These are phyloP conservation scores for Plasmopara viticola DNA, from an alignment of 352 stramenopile species.

Conservation along the genomic window DNA sequence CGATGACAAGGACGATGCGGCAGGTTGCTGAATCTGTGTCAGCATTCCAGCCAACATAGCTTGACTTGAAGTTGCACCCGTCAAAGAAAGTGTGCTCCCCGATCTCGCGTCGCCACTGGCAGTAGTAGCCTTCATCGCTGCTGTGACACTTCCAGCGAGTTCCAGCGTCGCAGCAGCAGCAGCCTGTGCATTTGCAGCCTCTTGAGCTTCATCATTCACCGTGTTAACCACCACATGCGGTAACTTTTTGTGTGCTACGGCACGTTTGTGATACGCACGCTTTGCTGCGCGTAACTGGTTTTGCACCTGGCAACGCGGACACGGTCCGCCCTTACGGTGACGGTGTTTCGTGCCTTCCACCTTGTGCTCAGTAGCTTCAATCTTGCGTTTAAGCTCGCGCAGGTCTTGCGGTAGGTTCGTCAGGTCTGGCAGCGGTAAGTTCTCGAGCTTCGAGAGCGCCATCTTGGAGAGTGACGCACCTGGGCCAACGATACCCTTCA, in stretches of 20 bases:
- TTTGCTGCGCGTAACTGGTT: conserved; percentile 77
- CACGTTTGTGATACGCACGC: conserved; percentile 74
- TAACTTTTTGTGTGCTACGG: conserved; percentile 76
- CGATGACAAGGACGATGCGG: conserved; percentile 17
- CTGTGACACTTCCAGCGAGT: conserved; percentile 26
- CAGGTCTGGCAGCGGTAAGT: conserved; percentile 62
- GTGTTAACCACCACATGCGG: conserved; percentile 42
- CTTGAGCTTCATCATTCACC: conserved; percentile 29
- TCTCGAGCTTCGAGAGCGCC: conserved; percentile 61
- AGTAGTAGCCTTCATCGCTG: conserved; percentile 16
- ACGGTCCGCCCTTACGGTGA: conserved; percentile 77
- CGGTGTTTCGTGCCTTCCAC: conserved; percentile 84
- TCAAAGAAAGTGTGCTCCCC: conserved; percentile 3
- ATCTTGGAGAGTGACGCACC: conserved; percentile 49
- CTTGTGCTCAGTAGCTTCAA: conserved; percentile 78
- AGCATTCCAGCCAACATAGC: conserved; percentile 17
- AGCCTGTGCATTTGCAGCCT: conserved; percentile 29
- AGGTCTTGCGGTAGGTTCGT: conserved; percentile 73
- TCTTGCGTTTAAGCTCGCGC: conserved; percentile 79
- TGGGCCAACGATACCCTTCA: conserved; percentile 49
- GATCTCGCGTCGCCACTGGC: conserved; percentile 15
- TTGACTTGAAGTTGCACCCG: conserved; percentile 3
- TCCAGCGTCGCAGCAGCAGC: conserved; percentile 29
- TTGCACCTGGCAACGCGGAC: conserved; percentile 74
- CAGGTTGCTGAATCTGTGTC: conserved; percentile 19